Base-by-base conservation (phyloP, 2,329 filamentous ascomycete genomes). In the Aaosphaeria arxii region DNA sequence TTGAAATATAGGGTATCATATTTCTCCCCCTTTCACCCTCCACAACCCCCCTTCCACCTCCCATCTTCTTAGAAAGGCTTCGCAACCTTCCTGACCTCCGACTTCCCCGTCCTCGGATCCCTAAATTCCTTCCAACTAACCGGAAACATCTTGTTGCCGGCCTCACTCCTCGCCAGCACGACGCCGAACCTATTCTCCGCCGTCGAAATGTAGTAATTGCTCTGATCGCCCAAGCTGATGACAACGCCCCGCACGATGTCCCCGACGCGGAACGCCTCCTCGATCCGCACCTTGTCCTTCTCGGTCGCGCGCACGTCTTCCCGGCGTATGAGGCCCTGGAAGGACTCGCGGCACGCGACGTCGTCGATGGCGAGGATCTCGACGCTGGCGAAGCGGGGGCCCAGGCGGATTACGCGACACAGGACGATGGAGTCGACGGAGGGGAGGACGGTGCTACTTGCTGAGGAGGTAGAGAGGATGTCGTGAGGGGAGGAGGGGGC, bases 231-330 rank as follows among this genome's bases (percentile, higher is more conserved):
- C 11, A 97, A 74, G 6, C 88, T 94, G 49, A 95, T 94, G 63
- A 99, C 91, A 47, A 86, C 82, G 4, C 90, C 94, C 44, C 89
- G 77, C 44, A 99, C 89, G 56, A 97, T 84, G 74, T 99, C 94
- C 0, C 94, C 94, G 0, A 95, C 91, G 56, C 91, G 81, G 67
- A 97, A 97, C 62, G 87, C 89, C 69, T 96, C 91, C 57, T 89
- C 86, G 54, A 97, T 88, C 68, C 88, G 89, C 40, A 96, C 89
- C 59, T 89, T 89, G 68, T 97, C 94, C 74, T 96, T 96, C 74
- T 99, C 94, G 13, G 94, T 96, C 3, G 91, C 90, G 47, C 94
- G 81, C 32, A 99, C 89, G 66, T 99, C 94, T 74, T 97, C 92
- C 53, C 86, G 84, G 13, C 91, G 82, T 51, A 96, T 91, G 52